Percentiles rank a stretch among this genome's conserved stretches.
Conservation (phyloP, 2,329 filamentous ascomycete genomes). For the Apiospora phragmitis region DNA sequence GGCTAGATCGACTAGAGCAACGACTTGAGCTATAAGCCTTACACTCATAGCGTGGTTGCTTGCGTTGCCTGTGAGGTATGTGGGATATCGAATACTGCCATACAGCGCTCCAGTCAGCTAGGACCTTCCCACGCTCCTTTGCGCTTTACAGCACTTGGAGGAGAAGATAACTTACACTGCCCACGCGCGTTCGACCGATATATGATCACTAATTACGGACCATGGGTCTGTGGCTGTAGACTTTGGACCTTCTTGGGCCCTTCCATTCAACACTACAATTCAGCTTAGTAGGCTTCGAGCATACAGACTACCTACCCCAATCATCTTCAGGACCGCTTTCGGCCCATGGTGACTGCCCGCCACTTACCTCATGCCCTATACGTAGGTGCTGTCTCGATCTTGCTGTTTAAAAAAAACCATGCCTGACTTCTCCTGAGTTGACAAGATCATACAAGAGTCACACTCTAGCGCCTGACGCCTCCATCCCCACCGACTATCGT, state of each 20-base stretch:
- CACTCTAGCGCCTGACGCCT: constrained; percentile 13
- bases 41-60: constrained; percentile 33
- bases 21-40: constrained; percentile 29
- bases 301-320: background rate
- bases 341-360: background rate
- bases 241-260: background rate
- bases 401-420: background rate
- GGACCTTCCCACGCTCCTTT: background rate
- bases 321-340: background rate
- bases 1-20: constrained; percentile 26
- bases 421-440: background rate
- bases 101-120: constrained; percentile 18
- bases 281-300: background rate
- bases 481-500: constrained; percentile 30
- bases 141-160: background rate
- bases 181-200: background rate
- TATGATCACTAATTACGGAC: background rate
- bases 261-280: background rate
- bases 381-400: background rate
- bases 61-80: constrained; percentile 31
- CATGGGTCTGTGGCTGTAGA: background rate
- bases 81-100: constrained; percentile 9
- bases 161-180: background rate
- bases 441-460: background rate
- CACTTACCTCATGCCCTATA: background rate